These are phyloP conservation scores for Leptosphaerulina australis DNA, from an alignment of 2,329 filamentous ascomycete species.

Conservation along the genomic window DNA sequence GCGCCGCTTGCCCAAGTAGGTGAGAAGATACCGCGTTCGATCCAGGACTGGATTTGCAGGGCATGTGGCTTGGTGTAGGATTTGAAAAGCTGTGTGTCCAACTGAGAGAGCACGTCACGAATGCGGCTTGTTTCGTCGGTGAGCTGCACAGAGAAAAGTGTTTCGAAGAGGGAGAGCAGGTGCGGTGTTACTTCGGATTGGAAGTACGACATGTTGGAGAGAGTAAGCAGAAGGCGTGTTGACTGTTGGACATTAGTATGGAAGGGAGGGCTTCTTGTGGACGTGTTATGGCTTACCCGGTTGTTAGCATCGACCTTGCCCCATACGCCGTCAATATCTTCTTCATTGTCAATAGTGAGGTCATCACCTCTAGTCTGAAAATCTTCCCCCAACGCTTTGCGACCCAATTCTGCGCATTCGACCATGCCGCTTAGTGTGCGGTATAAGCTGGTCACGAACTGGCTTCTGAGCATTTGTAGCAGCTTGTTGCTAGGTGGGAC, in stretches of 20 bases:
- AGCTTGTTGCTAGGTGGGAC: slow-evolving; percentile 84
- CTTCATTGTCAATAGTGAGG: slow-evolving; percentile 47
- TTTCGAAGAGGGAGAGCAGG: slow-evolving; percentile 91
- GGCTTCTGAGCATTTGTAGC: slow-evolving; percentile 85
- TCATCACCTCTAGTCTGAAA: slow-evolving; percentile 61
- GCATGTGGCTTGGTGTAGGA: slow-evolving; percentile 78
- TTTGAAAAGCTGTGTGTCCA: slow-evolving; percentile 88
- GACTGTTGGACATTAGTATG: slow-evolving; percentile 61
- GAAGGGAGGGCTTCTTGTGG: neutral
- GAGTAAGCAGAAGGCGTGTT: slow-evolving; percentile 88
- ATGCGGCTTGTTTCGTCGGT: slow-evolving; percentile 94
- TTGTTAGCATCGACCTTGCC: slow-evolving; percentile 45
- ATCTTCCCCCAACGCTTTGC: slow-evolving; percentile 65
- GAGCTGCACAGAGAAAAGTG: slow-evolving; percentile 89
- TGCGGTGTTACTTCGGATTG: slow-evolving; percentile 82
- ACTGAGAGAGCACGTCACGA: slow-evolving; percentile 85
- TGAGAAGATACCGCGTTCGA: slow-evolving; percentile 73
- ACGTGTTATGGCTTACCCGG: slow-evolving; percentile 31
- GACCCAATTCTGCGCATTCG: slow-evolving; percentile 84
- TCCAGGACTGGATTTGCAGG: slow-evolving; percentile 65
- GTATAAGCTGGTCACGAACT: slow-evolving; percentile 93
- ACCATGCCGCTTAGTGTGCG: slow-evolving; percentile 95
- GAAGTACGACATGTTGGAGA: slow-evolving; percentile 88
- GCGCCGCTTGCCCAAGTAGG: slow-evolving; percentile 67
- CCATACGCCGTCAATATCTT: slow-evolving; percentile 35